These are phyloP conservation scores for Oryza rufipogon DNA, from an alignment of 176 grass and related monocot species.

Conservation along the genomic window DNA sequence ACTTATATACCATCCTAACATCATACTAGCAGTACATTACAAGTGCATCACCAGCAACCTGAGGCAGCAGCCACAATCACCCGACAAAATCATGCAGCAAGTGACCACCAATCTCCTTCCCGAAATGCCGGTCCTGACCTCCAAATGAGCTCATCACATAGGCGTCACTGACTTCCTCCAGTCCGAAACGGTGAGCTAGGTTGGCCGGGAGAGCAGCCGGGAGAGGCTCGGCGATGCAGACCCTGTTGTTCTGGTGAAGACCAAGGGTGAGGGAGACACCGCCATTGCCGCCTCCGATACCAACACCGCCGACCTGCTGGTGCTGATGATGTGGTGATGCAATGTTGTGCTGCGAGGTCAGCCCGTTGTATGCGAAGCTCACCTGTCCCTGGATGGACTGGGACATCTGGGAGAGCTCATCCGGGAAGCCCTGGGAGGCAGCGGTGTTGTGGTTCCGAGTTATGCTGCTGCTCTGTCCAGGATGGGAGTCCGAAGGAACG, in stretches of 20 bases:
- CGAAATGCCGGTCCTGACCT: constrained; percentile 74
- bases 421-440: constrained; percentile 46
- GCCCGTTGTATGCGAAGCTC: constrained; percentile 55
- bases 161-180: constrained; percentile 76
- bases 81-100: constrained; percentile 96
- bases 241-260: constrained; percentile 82
- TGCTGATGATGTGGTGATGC: constrained; percentile 44
- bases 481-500: constrained; percentile 43
- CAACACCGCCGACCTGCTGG: constrained; percentile 29
- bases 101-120: constrained; percentile 79
- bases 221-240: constrained; percentile 61
- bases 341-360: constrained; percentile 40
- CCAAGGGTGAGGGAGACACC: constrained; percentile 91
- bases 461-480: constrained; percentile 55
- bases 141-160: constrained; percentile 69
- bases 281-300: constrained; percentile 15
- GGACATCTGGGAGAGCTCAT: constrained; percentile 68
- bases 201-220: constrained; percentile 53
- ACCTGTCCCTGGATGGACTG: constrained; percentile 52
- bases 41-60: constrained; percentile 12
- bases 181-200: constrained; percentile 78
- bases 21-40: constrained; percentile 57
- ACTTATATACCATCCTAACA: constrained; percentile 63
- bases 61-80: constrained; percentile 28
- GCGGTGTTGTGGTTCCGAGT: constrained; percentile 49